Base-by-base conservation (phyloP, 331 rosid genomes). In the Saraca asoca region DNA sequence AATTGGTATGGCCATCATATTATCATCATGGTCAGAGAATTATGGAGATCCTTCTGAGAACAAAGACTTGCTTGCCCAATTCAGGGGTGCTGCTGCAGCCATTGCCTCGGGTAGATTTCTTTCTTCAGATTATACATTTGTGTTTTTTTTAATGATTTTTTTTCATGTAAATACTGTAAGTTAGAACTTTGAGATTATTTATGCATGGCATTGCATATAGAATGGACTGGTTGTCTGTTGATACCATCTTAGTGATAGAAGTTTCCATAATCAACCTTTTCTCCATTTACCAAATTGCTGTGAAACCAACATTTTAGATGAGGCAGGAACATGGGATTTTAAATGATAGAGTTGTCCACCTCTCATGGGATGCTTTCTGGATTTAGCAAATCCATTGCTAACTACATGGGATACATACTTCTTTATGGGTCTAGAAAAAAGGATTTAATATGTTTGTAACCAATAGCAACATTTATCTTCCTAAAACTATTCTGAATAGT, bases 31-130 rank as follows among this genome's bases (percentile, higher is more conserved):
- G 99, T 12, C 96, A 18, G 99, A 95, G 81, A 95, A 95, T 71
- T 90, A 35, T 64, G 99, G 99, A 2, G 96, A 88, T 74, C 61
- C 96, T 77, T 83, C 99, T 3, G 99, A 95, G 64, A 90, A 13
- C 87, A 95, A 88, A 83, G 89, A 88, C 84, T 82, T 95, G 74
- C 77, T 95, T 52, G 82, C 91, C 65, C 99, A 95, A 70, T 95
- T 95, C 83, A 81, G 76, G 81, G 88, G 89, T 49, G 99, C 99
- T 69, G 97, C 97, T 55, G 93, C 90, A 69, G 99, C 97, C 66
- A 95, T 95, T 72, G 99, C 99, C 68, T 95, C 99, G n/a, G 99
- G 99, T 95, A 87, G 33, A 76, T 54, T 72, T 46, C 53, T 62
- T 35, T 29, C 69, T 63, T 58, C 19, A 1, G 2, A 63, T 55